Conservation (phyloP, 345 rosid genomes). For the Melastoma malabathricum region DNA sequence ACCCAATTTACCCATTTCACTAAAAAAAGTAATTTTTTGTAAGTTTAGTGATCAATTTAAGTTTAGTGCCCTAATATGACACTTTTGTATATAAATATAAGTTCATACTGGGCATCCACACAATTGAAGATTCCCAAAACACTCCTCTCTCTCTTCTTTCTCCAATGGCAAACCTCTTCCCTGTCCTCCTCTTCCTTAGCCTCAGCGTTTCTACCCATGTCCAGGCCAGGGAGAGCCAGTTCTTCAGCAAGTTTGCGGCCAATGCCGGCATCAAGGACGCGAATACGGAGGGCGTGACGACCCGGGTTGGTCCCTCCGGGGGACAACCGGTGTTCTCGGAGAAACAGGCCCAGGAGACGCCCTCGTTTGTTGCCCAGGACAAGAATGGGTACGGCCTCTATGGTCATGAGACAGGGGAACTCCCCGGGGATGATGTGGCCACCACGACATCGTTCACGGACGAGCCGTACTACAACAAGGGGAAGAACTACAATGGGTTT, state of each 20-base stretch:
- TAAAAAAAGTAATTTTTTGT: too few relatives aligned
- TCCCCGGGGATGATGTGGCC: neutral
- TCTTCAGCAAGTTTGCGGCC: constrained; percentile 1
- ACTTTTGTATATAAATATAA: too few relatives aligned
- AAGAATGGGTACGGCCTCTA: neutral
- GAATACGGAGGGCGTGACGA: neutral
- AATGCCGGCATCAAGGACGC: neutral
- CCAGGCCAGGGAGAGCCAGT: constrained; percentile 3
- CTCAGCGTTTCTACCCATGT: neutral
- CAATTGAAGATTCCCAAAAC: too few relatives aligned
- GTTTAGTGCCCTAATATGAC: too few relatives aligned
- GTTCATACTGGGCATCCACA: too few relatives aligned
- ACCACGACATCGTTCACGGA: neutral
- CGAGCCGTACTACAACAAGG: neutral
- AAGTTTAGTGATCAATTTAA: too few relatives aligned
- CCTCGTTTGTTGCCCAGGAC: neutral
- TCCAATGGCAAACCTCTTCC: neutral
- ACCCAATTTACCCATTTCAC: too few relatives aligned
- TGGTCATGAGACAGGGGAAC: neutral
- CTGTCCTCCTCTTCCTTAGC: neutral
- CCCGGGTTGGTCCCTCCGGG: neutral
- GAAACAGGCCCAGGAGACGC: neutral
- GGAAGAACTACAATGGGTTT: neutral
- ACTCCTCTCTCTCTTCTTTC: too few relatives aligned
- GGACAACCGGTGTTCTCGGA: neutral